Base-by-base conservation (phyloP, 768 basidiomycete genomes). In the Mycena olivaceomarginata region DNA sequence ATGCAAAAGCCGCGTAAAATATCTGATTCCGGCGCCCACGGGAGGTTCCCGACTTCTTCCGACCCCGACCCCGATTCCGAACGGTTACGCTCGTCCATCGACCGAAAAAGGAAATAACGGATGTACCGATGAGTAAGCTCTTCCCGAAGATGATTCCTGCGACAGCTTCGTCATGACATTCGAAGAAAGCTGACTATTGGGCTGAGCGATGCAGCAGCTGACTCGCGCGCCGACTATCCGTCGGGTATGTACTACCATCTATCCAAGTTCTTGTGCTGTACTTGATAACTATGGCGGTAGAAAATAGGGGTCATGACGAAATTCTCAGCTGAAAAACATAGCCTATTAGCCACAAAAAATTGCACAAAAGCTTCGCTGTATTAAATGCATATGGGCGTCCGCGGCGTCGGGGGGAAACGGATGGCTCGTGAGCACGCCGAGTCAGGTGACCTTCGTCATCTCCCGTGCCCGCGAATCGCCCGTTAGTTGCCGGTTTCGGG, bases 31-130 rank as follows among this genome's bases (percentile, higher is more conserved):
- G 51, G 51, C 20, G 20, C 4, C 9, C 31, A 31, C 3, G 31
- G 51, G 51, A 53, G 20, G 9, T n/a, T 48, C 46, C 53, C 53
- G 53, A 20, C 7, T 53, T 53, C 53, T 53, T 57, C 56, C 56
- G 56, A 57, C 22, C 53, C 53, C 53, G 16, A 51, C 4, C 13
- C 43, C 43, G 43, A 45, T 12, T 31, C 31, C 31, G 31, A 31
- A 31, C 4, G 31, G 31, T 31, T 2, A 31, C 12, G 25, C 69
- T 70, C 69, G 57, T 60, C 69, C 69, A 60, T 43, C 22, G 12
- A 11, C 69, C 41, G 1, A 60, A 60, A 60, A 70, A 41, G 69
- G 69, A 60, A 70, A 70, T 70, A 69, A 57, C 41, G 53, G 67
- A 10, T 4, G 11, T 45, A 41, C 7, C 64, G 20, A n/a, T 59